These are phyloP conservation scores for Metschnikowia reukaufii DNA, from an alignment of 805 yeast species.

Conservation along the genomic window DNA sequence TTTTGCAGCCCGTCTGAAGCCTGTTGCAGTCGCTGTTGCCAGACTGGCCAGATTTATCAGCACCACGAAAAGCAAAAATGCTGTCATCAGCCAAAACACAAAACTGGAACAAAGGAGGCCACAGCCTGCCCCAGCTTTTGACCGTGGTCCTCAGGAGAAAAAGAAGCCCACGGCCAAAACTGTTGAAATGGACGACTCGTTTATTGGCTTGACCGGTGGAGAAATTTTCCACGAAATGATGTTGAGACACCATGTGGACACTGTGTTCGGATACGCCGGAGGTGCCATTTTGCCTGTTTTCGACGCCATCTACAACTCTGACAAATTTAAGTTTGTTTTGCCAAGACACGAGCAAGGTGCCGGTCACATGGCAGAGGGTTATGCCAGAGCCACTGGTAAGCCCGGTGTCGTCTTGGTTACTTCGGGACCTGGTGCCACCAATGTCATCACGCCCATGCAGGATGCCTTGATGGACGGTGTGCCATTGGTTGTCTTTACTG, in stretches of 20 bases:
- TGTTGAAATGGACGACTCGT: conserved; percentile 70
- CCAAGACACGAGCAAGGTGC: conserved; percentile 99
- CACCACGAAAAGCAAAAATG: conserved; percentile 31
- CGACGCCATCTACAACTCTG: conserved; percentile 93
- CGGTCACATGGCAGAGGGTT: conserved; percentile 99
- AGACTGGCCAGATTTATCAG: conserved; percentile 29
- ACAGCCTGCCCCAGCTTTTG: conserved; percentile 54
- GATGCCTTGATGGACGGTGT: conserved; percentile 98
- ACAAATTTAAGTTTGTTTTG: conserved; percentile 82
- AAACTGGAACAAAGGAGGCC: conserved; percentile 31
- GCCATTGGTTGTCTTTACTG: conserved; percentile 94
- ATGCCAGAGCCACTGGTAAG: conserved; percentile 92
- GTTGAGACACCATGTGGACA: conserved; percentile 93
- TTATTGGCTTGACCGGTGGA: conserved; percentile 97
- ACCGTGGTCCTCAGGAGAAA: conserved; percentile 27
- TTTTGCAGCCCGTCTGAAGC: conserved; percentile 13
- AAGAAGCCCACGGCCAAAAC: conserved; percentile 6
- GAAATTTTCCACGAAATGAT: conserved; percentile 99
- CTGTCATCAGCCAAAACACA: conserved; percentile 26
- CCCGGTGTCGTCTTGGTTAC: conserved; percentile 98
- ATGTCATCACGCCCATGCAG: conserved; percentile 97
- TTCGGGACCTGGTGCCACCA: conserved; percentile 99
- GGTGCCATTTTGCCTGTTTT: conserved; percentile 98
- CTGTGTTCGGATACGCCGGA: conserved; percentile 97
- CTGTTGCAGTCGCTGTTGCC: conserved; percentile 11